phyloP scores from a whole-genome alignment of 73 alveolate genomes.

The Effrenium voratum region DNA sequence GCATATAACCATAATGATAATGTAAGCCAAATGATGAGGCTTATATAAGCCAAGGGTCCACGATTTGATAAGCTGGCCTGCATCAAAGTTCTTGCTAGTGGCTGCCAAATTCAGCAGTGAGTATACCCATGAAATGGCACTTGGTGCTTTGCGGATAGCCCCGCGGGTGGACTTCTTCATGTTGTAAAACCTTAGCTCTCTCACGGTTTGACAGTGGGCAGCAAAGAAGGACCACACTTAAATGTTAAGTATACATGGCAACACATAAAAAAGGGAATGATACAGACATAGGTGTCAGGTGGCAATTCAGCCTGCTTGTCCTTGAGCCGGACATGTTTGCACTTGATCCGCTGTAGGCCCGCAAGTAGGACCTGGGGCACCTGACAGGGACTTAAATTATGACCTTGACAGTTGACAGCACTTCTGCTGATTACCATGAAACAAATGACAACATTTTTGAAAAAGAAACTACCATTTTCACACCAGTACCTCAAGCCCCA shows the following conservation, averaged over 20 bases:
- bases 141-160: background rate
- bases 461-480: background rate
- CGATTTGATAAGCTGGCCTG: background rate
- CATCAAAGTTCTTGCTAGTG: background rate
- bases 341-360: conserved; percentile 1
- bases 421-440: background rate
- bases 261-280: too few relatives aligned
- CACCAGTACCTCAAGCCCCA: background rate
- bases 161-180: background rate
- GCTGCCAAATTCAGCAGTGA: background rate
- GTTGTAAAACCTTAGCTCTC: conserved; percentile 33
- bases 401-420: background rate
- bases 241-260: too few relatives aligned
- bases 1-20: too few relatives aligned
- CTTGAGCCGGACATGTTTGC: background rate
- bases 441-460: background rate
- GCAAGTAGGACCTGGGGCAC: background rate
- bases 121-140: conserved; percentile 1
- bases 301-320: background rate
- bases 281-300: too few relatives aligned
- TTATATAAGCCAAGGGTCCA: conserved; percentile 30
- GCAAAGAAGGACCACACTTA: too few relatives aligned
- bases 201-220: too few relatives aligned
- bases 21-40: too few relatives aligned
- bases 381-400: background rate